Percentiles rank a stretch among this genome's conserved stretches.
Conservation (phyloP, 2,329 filamentous ascomycete species). For the Blastomyces parvus region DNA sequence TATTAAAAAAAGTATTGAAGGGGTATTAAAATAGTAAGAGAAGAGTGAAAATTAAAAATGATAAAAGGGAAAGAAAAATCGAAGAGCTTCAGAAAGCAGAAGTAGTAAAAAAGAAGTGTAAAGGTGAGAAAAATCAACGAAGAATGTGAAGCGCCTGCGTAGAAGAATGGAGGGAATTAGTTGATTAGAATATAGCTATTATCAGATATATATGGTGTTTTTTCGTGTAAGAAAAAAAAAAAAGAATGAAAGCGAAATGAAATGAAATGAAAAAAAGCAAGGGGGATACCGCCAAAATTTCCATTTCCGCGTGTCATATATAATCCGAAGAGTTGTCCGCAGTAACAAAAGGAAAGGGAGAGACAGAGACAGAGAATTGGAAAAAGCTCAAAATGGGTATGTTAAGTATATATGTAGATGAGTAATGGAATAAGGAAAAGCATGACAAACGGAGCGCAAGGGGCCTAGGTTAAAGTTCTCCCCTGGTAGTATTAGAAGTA, state of each 20-base stretch:
- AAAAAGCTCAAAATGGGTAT: neutral
- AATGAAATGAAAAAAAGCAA: neutral
- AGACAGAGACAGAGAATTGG: neutral
- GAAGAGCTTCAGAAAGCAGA: no score
- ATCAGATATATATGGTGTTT: neutral
- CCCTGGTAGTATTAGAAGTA: neutral
- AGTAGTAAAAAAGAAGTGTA: neutral
- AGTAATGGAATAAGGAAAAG: neutral
- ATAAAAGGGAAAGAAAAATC: neutral
- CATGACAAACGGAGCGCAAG: neutral
- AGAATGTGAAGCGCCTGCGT: constrained; percentile 14
- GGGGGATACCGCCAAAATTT: neutral
- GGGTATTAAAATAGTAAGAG: no score
- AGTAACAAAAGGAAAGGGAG: neutral
- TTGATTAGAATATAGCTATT: neutral
- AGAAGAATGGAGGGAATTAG: neutral
- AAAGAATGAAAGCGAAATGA: neutral
- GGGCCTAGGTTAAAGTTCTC: neutral
- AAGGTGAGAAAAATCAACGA: constrained; percentile 21
- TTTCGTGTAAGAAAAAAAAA: neutral
- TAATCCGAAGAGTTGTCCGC: neutral
- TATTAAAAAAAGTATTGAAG: no score
- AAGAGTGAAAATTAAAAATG: no score
- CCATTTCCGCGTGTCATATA: constrained; percentile 4
- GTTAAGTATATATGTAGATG: constrained; percentile 3